These are phyloP conservation scores for Glycine soja DNA, from an alignment of 306 rosid species.

Conservation along the genomic window DNA sequence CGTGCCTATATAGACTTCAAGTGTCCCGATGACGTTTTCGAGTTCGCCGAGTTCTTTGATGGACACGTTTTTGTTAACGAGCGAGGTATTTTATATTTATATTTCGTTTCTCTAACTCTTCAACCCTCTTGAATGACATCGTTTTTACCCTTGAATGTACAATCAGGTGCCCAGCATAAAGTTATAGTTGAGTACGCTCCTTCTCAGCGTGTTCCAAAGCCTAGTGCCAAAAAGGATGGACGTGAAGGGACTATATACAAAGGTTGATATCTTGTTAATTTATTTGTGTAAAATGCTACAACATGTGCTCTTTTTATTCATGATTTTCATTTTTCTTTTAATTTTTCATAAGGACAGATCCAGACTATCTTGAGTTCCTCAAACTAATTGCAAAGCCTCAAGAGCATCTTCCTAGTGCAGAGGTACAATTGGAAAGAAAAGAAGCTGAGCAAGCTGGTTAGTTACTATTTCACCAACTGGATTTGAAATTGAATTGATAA, in stretches of 20 bases:
- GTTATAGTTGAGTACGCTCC: constrained; percentile 94
- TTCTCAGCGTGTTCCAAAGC: constrained; percentile 84
- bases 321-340: not conserved
- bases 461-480: constrained; percentile 49
- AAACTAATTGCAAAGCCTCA: constrained; percentile 81
- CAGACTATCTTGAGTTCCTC: constrained; percentile 94
- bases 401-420: constrained; percentile 98
- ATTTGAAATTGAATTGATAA: not conserved
- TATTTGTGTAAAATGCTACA: not conserved
- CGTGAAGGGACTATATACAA: constrained; percentile 91
- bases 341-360: constrained; percentile 61
- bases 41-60: constrained; percentile 82
- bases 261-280: constrained; percentile 48
- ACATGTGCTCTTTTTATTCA: constrained; percentile 26
- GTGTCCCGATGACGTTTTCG: constrained; percentile 73
- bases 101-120: not conserved
- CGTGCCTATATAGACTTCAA: constrained; percentile 89
- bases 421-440: constrained; percentile 95
- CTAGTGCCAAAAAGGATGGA: constrained; percentile 69
- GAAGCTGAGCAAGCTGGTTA: constrained; percentile 96
- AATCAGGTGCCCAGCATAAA: constrained; percentile 78
- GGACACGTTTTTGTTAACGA: constrained; percentile 95
- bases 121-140: no score
- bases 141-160: no score
- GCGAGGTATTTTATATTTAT: constrained; percentile 59